Base-by-base conservation (phyloP, 1,284 basidiomycete species). In the Rhodotorula sp. region DNA sequence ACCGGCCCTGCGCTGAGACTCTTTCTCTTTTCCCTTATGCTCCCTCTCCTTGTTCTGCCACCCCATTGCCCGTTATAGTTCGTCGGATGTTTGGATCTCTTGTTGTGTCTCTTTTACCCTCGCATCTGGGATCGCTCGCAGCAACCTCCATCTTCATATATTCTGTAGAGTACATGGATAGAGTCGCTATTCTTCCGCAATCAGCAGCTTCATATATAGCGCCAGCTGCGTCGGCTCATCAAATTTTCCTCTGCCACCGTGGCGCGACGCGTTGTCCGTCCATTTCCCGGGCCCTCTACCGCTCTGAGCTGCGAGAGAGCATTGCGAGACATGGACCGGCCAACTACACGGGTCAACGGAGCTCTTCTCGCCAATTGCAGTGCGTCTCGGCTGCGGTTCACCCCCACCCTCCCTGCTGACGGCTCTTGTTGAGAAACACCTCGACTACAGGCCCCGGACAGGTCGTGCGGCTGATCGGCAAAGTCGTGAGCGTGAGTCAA, bases 381-480 rank as follows among this genome's bases (percentile, higher is more conserved):
- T 75, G n/a, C 48, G 74, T 54, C 53, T 24, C 18, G 48, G 48
- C 12, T 24, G 18, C 53, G 29, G 20, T 44, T 17, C 29, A 20
- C 29, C 30, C 30, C 29, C 44, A 15, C 37, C 33, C 49, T 6
- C 30, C 18, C 33, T 7, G 42, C 45, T 51, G 42, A 30, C 42
- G 7, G n/a, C n/a, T 45, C 14, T 37, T 15, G 4, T 22, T 14
- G 37, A 42, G 10, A 10, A 42, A 42, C 37, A 12, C 37, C 49
- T n/a, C 20, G 33, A 1, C 8, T 3, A 45, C 59, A 57, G 60
- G 56, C n/a, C 67, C 84, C 1, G 86, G 86, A 2, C 84, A 87
- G 64, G 86, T 84, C 0, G 87, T 94, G n/a, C 83, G 91, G 49
- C 77, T 95, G 20, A 84, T 87, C 0, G 88, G 88, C 75, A 91